Evolutionary conservation across 2,329 filamentous ascomycete species (phyloP).

Genomic region (Phoma sp.): DNA sequence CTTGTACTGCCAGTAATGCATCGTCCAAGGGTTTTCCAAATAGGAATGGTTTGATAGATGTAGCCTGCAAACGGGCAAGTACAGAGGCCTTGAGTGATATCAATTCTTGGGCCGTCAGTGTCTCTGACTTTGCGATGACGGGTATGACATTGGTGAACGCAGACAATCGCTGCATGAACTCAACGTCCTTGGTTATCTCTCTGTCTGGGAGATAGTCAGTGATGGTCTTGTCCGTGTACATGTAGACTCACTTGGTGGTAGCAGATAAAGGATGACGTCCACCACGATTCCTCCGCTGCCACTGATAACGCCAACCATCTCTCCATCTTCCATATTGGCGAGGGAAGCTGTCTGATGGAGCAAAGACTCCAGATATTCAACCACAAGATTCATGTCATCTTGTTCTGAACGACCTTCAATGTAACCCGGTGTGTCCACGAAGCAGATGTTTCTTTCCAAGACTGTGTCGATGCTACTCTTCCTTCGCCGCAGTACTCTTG

Average conservation of each 20-base stretch:
- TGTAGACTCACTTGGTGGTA: slow-evolving; percentile 69
- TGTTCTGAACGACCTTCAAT: slow-evolving; percentile 51
- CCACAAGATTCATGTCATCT: slow-evolving; percentile 46
- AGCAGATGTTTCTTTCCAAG: slow-evolving; percentile 90
- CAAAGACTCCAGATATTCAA: slow-evolving; percentile 76
- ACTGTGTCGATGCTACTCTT: slow-evolving; percentile 77
- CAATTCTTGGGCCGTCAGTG: slow-evolving; percentile 66
- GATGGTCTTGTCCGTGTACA: background rate
- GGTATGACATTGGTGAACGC: slow-evolving; percentile 84
- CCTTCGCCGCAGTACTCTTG: slow-evolving; percentile 63
- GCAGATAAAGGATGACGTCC: slow-evolving; percentile 84
- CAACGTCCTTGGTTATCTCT: slow-evolving; percentile 66
- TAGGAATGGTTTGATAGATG: slow-evolving; percentile 70
- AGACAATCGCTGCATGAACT: slow-evolving; percentile 74
- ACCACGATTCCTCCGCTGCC: slow-evolving; percentile 84
- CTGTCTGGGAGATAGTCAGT: slow-evolving; percentile 40
- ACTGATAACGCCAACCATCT: slow-evolving; percentile 79
- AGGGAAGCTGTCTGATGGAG: slow-evolving; percentile 70
- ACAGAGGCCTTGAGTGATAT: slow-evolving; percentile 67
- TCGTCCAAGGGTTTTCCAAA: slow-evolving; percentile 61
- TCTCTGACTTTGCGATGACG: slow-evolving; percentile 79
- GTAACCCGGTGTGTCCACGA: slow-evolving; percentile 83
- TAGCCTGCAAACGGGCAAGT: slow-evolving; percentile 62
- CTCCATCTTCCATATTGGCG: slow-evolving; percentile 70
- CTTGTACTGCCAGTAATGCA: slow-evolving; percentile 44